Evolutionary conservation across 2,329 filamentous ascomycete genomes (phyloP), one percentile per base, ranked within the genome.

Genomic region (Pseudomassariella vexata): DNA sequence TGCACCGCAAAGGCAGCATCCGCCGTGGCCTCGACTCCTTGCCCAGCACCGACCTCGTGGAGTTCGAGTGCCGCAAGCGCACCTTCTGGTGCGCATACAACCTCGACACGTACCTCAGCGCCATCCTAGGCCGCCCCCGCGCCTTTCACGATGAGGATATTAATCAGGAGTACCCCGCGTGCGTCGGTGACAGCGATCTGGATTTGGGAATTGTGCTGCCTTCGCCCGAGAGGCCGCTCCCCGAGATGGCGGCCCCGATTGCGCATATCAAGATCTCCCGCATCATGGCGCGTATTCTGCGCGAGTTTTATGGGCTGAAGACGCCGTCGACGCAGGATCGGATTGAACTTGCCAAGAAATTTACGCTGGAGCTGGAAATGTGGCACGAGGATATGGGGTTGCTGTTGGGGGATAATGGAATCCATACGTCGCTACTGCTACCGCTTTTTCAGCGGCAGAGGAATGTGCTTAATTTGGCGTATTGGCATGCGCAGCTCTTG

Each of bases 11-110:
- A 22, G 45, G 43, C 2, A 28, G 18, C 12, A 12, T n/a, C 10
- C 14, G 25, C 3, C 20, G 21, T n/a, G 17, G 17, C n/a, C 11
- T 21, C 11, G 18, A 30, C 12, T 14, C 12, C 18, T 18, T 39
- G 40, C 4, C 29, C 41, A 12, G 45, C 48, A 24, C 32, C 43
- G 7, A 34, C 39, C 46, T 54, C n/a, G 40, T 63, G 15, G 58
- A 63, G 20, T 33, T 52, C 0, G 59, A 66, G 34, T 62, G 57
- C 30, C 54, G 62, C 2, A 53, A 56, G 15, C 48, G 63, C 1
- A 63, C 75, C 0, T 81, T 83, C 32, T 82, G 78, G 79, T 74
- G 71, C 19, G 71, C 73, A 0, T 82, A 82, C 45, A 73, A 67
- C 10, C 55, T 82, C 4, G 76, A 82, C 46, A 76, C 73, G 30